Base-by-base conservation (phyloP, 2,329 filamentous ascomycete species). In the Aspergillus fijiensis region DNA sequence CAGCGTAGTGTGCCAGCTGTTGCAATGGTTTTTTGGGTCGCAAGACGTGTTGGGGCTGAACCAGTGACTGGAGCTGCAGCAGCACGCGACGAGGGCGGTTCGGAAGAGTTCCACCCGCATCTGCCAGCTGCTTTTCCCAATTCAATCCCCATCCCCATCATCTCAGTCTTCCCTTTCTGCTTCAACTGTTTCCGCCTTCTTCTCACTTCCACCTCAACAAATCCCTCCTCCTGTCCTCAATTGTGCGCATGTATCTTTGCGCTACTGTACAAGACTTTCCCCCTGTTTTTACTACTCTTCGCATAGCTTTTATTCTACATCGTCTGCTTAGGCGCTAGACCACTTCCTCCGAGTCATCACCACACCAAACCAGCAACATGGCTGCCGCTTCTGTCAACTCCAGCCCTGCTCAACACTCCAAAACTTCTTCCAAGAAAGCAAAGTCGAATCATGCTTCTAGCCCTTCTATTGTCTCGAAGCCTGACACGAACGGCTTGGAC, bases 351-450 rank as follows among this genome's bases (percentile, higher is more conserved):
- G 45, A 50, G 42, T 55, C 31, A 14, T 51, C 47, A 50, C 45
- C 48, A 47, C 49, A 35, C 51, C 51, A 45, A 27, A 53, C 23
- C 65, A 66, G 59, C 71, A 76, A 62, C 61, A 90, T 92, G 89
- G 72, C 76, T 68, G 84, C 91, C 76, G 81, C 86, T 57, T 73
- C 86, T 67, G 76, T 84, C 64, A 81, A 85, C 69, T 84, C 86
- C 75, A 89, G 89, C 78, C 83, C 88, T 66, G 81, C 84, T 68
- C 79, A 82, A 65, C 82, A 83, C 70, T 75, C 82, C 68, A 85
- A 89, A 67, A 82, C 87, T 68, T 89, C 90, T 80, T 82, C 84
- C 62, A 82, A 85, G 64, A 86, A 84, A 79, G 89, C 88, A 83
- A 90, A 90, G 84, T 76, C 73, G 57, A 78, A 75, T 54, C 87